These are phyloP conservation scores for Neurospora sp. DNA, from an alignment of 495 filamentous ascomycete genomes.

Conservation along the genomic window DNA sequence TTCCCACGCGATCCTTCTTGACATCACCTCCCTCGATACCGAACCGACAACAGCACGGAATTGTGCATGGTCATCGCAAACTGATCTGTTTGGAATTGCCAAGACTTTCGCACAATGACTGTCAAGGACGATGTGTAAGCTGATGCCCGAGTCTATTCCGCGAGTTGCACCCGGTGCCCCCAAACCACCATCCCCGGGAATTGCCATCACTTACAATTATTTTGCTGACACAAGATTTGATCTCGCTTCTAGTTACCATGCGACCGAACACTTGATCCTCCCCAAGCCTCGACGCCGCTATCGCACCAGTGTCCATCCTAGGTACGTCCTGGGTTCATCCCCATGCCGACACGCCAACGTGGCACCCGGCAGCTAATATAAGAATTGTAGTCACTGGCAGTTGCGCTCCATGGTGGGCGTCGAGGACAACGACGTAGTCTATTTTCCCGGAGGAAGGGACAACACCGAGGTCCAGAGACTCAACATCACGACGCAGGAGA, in stretches of 20 bases:
- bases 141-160: background rate
- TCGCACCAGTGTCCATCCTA: slow-evolving; percentile 60
- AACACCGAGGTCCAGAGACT: slow-evolving; percentile 56
- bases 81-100: slow-evolving; percentile 1
- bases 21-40: background rate
- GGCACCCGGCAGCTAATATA: slow-evolving; percentile 1
- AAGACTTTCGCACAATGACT: slow-evolving; percentile 34
- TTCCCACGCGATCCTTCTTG: background rate
- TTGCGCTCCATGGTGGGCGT: slow-evolving; percentile 83
- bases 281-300: slow-evolving; percentile 63
- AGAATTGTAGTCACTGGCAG: slow-evolving; percentile 68
- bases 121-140: slow-evolving; percentile 42
- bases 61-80: background rate
- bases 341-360: slow-evolving; percentile 9
- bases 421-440: slow-evolving; percentile 63
- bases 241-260: slow-evolving; percentile 22
- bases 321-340: slow-evolving; percentile 39
- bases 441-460: slow-evolving; percentile 61
- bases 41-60: background rate
- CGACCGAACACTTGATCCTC: slow-evolving; percentile 48
- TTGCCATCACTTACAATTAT: no score
- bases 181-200: background rate
- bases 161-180: background rate
- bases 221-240: background rate
- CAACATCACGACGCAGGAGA: slow-evolving; percentile 58